Base-by-base conservation (phyloP, 345 rosid species). In the Rubroshorea leprosula region DNA sequence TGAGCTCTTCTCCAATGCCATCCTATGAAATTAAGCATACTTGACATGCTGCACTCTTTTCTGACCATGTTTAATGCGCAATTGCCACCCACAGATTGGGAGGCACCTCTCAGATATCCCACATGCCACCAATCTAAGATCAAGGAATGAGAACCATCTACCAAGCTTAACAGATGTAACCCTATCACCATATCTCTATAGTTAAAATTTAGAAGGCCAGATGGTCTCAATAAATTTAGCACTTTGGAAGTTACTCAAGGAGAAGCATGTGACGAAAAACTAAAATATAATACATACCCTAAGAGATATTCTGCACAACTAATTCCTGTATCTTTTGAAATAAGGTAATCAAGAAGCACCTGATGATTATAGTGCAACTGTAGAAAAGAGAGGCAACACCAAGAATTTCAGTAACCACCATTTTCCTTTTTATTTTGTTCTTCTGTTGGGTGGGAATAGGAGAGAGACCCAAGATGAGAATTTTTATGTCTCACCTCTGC, bases 301-400 rank as follows among this genome's bases (percentile, higher is more conserved):
- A 92, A 71, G 31, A 92, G 83, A 78, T 86, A 92, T 57, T 86
- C 93, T 45, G 87, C 93, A 70, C 90, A 83, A 67, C 66, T 72
- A 64, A 72, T 71, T 66, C 98, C 90, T 0, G 67, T 72, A 64
- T 86, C 96, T 72, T 81, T 86, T 26, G 96, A 86, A 67, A 86
- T 84, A 58, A 86, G 95, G 79, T 83, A 89, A 80, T 92, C 93
- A 54, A 92, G 95, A 71, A 92, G 89, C 66, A 86, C 90, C 73
- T 86, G 86, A 72, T 92, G 95, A 72, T 86, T 96, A 70, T 83
- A 92, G 62, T 77, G 88, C 70, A 92, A 65, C 96, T 92, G 78
- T 61, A 66, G 9, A 16, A 14, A 17, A 41, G 20, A 55, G 70
- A 54, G 23, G 45, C 31, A 47, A 54, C 38, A 21, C 64, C 54